Conservation (phyloP, 106 monocot genomes). For the Dioscorea dumetorum region DNA sequence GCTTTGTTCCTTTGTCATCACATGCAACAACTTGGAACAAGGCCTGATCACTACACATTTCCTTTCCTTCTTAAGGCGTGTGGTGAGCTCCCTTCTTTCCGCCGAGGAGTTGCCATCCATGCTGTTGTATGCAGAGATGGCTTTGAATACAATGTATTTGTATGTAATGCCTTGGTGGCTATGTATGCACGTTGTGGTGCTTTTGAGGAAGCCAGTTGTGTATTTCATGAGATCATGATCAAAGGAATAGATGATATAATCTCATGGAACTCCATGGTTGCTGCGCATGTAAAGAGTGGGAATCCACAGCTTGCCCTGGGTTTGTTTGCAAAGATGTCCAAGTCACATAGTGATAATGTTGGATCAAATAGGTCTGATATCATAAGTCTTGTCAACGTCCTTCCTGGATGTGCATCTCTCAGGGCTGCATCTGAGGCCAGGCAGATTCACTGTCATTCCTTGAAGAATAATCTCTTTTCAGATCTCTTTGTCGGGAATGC, state of each 20-base stretch:
- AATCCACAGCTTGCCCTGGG: slow-evolving; percentile 31
- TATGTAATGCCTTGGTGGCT: slow-evolving; percentile 62
- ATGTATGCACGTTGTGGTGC: slow-evolving; percentile 69
- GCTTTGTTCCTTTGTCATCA: slow-evolving; percentile 39
- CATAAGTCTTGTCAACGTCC: slow-evolving; percentile 76
- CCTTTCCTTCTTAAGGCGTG: slow-evolving; percentile 80
- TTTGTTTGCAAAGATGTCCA: slow-evolving; percentile 53
- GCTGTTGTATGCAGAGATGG: slow-evolving; percentile 41
- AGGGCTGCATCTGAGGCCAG: slow-evolving; percentile 26
- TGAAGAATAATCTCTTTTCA: slow-evolving; percentile 29
- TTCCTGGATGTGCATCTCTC: slow-evolving; percentile 73
- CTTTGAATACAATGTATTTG: slow-evolving; percentile 71
- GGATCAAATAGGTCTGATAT: slow-evolving; percentile 30
- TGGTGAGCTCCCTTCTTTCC: slow-evolving; percentile 45
- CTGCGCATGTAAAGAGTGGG: slow-evolving; percentile 41
- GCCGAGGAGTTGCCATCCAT: slow-evolving; percentile 40
- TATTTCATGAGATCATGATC: slow-evolving; percentile 56
- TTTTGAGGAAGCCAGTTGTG: slow-evolving; percentile 27
- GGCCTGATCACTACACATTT: slow-evolving; percentile 61
- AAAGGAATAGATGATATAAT: slow-evolving; percentile 70
- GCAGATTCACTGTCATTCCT: slow-evolving; percentile 56
- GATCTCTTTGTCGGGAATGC: slow-evolving; percentile 78
- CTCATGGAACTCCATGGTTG: slow-evolving; percentile 74
- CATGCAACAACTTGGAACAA: slow-evolving; percentile 36
- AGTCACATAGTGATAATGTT: slow-evolving; percentile 8